Evolutionary conservation across 2,329 filamentous ascomycete genomes (phyloP).

Genomic region (Phialocephala subalpina): DNA sequence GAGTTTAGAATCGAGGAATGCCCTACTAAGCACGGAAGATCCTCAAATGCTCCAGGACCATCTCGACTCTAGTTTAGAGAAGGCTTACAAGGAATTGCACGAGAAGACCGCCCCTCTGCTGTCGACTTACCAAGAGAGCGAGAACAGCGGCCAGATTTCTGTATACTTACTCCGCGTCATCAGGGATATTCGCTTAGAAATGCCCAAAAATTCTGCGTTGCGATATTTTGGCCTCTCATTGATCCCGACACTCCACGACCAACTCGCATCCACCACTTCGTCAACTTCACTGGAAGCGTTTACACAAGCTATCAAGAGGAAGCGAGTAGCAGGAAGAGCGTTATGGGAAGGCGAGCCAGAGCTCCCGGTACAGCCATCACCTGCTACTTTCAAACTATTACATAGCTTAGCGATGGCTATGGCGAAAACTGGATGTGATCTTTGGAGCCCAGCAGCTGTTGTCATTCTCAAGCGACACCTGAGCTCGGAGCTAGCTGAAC

Average conservation of each 20-base stretch:
- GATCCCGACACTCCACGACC: slow-evolving; percentile 69
- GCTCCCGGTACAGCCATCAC: slow-evolving; percentile 81
- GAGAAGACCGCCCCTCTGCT: slow-evolving; percentile 61
- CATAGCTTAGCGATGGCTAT: slow-evolving; percentile 71
- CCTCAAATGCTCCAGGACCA: slow-evolving; percentile 68
- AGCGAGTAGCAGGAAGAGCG: slow-evolving; percentile 64
- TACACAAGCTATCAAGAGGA: slow-evolving; percentile 50
- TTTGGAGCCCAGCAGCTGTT: slow-evolving; percentile 81
- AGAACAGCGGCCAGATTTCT: slow-evolving; percentile 60
- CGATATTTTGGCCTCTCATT: slow-evolving; percentile 66
- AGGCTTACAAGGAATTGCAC: slow-evolving; percentile 66
- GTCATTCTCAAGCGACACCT: slow-evolving; percentile 67
- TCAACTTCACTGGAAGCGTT: slow-evolving; percentile 58
- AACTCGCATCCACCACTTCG: slow-evolving; percentile 63
- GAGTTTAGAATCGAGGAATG: slow-evolving; percentile 70
- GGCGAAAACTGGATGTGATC: slow-evolving; percentile 74
- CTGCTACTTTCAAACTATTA: slow-evolving; percentile 76
- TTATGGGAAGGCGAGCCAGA: slow-evolving; percentile 84
- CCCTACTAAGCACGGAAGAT: slow-evolving; percentile 76
- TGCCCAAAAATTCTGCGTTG: slow-evolving; percentile 62
- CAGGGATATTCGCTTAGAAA: slow-evolving; percentile 74
- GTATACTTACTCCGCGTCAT: slow-evolving; percentile 77
- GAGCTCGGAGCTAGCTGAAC: slow-evolving; percentile 55
- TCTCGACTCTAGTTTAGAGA: slow-evolving; percentile 62
- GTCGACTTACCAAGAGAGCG: slow-evolving; percentile 52